Evolutionary conservation across 345 rosid genomes (phyloP), one percentile per base, ranked within the genome.

Genomic region (Eucalyptus sideroxylon): DNA sequence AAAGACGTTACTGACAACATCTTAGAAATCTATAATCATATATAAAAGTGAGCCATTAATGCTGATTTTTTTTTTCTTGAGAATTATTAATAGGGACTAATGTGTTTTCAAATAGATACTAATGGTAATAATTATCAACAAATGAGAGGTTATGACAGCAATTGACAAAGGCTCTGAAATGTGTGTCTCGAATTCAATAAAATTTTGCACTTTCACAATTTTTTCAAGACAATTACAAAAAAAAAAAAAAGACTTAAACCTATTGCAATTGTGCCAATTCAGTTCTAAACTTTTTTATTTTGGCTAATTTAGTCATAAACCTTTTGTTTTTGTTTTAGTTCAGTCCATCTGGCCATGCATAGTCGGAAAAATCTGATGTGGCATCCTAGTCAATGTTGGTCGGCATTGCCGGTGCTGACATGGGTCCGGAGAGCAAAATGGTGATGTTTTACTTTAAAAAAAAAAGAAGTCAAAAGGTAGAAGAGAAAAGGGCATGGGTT

Each of bases 201-300:
- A 27, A 60, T 27, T 60, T 27, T 26, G n/a, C 15, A 10, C 13
- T 59, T 59, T 59, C 30, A 23, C 6, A 9, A 0, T 56, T 56
- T 51, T 50, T 51, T 16, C 0, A 8, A 12, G 60, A 55, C 23
- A 55, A 55, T 55, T 55, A 55, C 31, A 60, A 27, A 60, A 6
- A 60, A 59, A 60, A 27, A 60, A 26, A 60, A 27, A 27, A 60
- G 0, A 13, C 1, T 3, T 27, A 60, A 60, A 60, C n/a, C 8
- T 27, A 60, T 60, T 27, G 4, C 1, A 60, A 60, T 60, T 27
- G 8, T 60, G 31, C 4, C 0, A 60, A 60, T 26, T 60, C 0
- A 60, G 0, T 60, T 31, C 0, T 60, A 11, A 0, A 5, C 1
- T 11, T 11, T 24, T 60, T 27, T 60, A 0, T 50, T 60, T 27